Conservation (phyloP, 2,329 filamentous ascomycete species). For the Teratosphaeria viscida region DNA sequence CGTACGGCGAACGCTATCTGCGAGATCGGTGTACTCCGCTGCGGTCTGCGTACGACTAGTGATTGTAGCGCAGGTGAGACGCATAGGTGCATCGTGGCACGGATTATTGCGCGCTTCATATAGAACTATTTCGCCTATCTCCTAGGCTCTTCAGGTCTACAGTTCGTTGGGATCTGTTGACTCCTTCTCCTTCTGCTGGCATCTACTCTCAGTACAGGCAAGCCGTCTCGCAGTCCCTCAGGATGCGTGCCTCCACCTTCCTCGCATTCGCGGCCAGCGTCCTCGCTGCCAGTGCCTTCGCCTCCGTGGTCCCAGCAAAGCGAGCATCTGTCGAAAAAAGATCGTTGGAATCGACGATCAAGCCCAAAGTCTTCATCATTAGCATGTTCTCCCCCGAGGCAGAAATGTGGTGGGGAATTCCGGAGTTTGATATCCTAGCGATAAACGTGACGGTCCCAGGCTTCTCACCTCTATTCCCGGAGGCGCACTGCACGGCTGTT, state of each 20-base stretch:
- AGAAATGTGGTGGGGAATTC: conserved; percentile 30
- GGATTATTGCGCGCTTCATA: not conserved
- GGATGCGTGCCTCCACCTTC: not conserved
- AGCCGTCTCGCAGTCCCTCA: not conserved
- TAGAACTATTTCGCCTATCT: not conserved
- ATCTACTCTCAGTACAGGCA: not conserved
- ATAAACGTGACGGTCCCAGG: conserved; percentile 26
- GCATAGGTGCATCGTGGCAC: not conserved
- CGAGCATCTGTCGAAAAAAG: conserved; percentile 4
- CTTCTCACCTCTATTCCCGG: conserved; percentile 21
- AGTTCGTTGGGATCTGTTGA: not conserved
- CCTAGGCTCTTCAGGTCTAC: not conserved
- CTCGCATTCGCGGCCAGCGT: not conserved
- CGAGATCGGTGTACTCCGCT: not conserved
- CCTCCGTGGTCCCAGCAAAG: not conserved
- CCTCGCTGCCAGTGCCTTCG: not conserved
- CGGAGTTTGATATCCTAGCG: conserved; percentile 25
- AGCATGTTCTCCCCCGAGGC: conserved; percentile 43
- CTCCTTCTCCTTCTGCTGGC: not conserved
- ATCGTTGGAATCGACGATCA: conserved; percentile 24
- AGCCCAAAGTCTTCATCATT: conserved; percentile 53
- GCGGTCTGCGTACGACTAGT: not conserved
- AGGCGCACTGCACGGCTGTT: conserved; percentile 51
- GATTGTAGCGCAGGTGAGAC: not conserved
- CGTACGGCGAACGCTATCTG: not conserved